Evolutionary conservation across 345 rosid genomes (phyloP).

Genomic region (Populus alba): DNA sequence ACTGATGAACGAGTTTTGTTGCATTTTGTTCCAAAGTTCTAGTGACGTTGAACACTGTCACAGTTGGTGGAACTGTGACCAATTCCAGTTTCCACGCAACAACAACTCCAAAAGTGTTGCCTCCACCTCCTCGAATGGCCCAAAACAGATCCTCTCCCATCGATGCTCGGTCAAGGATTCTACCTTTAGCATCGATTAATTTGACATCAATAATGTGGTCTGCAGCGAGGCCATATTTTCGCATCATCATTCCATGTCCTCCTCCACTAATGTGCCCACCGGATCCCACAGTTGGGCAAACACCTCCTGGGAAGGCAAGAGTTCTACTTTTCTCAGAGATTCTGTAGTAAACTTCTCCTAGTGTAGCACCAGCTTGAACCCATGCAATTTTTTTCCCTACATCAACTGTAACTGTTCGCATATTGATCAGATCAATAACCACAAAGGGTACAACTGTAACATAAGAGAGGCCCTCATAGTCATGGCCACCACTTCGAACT

Average conservation of each 20-base stretch:
- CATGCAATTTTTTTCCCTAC: slow-evolving; percentile 9
- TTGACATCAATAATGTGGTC: slow-evolving; percentile 17
- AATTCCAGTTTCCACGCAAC: slow-evolving; percentile 8
- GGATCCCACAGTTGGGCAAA: slow-evolving; percentile 14
- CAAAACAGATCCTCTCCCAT: slow-evolving; percentile 18
- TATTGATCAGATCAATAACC: slow-evolving; percentile 18
- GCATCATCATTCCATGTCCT: slow-evolving; percentile 12
- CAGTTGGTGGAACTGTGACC: slow-evolving; percentile 16
- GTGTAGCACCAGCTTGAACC: slow-evolving; percentile 25
- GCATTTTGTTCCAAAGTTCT: background rate
- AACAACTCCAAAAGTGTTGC: slow-evolving; percentile 16
- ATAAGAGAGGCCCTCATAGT: slow-evolving; percentile 20
- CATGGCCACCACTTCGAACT: slow-evolving; percentile 26
- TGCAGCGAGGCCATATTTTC: slow-evolving; percentile 18
- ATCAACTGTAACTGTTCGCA: slow-evolving; percentile 9
- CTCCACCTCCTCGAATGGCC: slow-evolving; percentile 23
- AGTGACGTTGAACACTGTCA: background rate
- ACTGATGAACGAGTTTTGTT: slow-evolving; percentile 1
- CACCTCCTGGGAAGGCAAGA: slow-evolving; percentile 22
- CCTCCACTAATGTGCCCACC: slow-evolving; percentile 30
- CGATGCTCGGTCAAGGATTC: slow-evolving; percentile 6
- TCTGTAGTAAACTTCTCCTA: slow-evolving; percentile 15
- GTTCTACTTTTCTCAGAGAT: slow-evolving; percentile 7
- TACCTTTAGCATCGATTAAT: slow-evolving; percentile 9
- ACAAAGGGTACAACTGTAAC: slow-evolving; percentile 8